phyloP scores from a whole-genome alignment of 2,329 filamentous ascomycete species.

The Paracamarosporium sp. region DNA sequence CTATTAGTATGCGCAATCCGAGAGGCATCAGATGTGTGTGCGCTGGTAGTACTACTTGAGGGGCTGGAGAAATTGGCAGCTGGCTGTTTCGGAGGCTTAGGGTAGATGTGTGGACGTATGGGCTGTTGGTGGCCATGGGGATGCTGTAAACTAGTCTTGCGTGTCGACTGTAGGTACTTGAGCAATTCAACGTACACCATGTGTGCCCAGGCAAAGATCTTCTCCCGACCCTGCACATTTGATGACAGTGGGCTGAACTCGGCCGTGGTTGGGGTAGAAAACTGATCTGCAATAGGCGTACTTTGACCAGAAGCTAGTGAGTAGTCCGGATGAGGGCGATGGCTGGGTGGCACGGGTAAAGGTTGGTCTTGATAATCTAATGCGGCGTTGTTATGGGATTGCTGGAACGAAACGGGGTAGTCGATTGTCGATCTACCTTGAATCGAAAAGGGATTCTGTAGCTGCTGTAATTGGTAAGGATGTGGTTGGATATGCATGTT shows the following conservation, averaged over 20 bases:
- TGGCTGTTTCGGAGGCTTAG: slow-evolving; percentile 66
- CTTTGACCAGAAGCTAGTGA: slow-evolving; percentile 35
- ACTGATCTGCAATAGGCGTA: slow-evolving; percentile 32
- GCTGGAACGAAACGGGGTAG: slow-evolving; percentile 30
- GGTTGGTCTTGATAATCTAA: slow-evolving; percentile 36
- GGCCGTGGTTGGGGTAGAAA: slow-evolving; percentile 22
- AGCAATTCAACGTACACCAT: slow-evolving; percentile 58
- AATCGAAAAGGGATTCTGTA: slow-evolving; percentile 30
- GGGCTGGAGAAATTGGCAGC: slow-evolving; percentile 56
- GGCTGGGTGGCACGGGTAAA: slow-evolving; percentile 25
- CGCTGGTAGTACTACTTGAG: slow-evolving; percentile 17
- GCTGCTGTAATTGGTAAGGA: slow-evolving; percentile 32
- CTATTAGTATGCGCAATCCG: slow-evolving; percentile 32
- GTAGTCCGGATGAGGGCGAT: slow-evolving; percentile 30
- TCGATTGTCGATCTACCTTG: slow-evolving; percentile 29
- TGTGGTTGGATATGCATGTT: slow-evolving; percentile 34
- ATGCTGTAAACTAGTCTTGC: slow-evolving; percentile 49
- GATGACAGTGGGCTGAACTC: slow-evolving; percentile 52
- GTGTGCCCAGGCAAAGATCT: slow-evolving; percentile 54
- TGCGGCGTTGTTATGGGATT: slow-evolving; percentile 28
- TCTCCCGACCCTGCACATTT: slow-evolving; percentile 52
- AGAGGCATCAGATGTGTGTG: slow-evolving; percentile 40
- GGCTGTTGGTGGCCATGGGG: slow-evolving; percentile 51
- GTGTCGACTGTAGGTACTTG: slow-evolving; percentile 55
- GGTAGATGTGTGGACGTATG: slow-evolving; percentile 65